Conservation (phyloP, 192 early-diverging fungal genomes). For the Backusella luteola region DNA sequence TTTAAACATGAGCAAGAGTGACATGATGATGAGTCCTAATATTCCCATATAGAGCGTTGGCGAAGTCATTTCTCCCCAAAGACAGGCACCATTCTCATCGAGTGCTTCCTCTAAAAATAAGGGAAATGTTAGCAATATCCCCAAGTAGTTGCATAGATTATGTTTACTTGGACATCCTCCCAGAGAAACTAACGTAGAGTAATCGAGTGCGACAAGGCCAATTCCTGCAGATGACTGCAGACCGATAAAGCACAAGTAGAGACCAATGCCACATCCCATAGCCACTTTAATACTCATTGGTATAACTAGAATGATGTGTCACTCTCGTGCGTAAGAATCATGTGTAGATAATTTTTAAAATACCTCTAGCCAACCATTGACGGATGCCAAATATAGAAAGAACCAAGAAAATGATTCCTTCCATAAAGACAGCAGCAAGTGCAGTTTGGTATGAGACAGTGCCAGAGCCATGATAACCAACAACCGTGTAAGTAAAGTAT, state of each 20-base stretch:
- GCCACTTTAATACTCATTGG: slow-evolving; percentile 71
- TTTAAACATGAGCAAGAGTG: slow-evolving; percentile 55
- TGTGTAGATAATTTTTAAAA: no score
- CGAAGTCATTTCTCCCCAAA: slow-evolving; percentile 59
- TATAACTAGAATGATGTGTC: slow-evolving; percentile 38
- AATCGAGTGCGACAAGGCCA: slow-evolving; percentile 61
- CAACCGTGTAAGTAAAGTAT: slow-evolving; percentile 82
- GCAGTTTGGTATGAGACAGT: slow-evolving; percentile 64
- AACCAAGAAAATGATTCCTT: slow-evolving; percentile 75
- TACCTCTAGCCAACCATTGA: slow-evolving; percentile 66
- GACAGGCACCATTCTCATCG: slow-evolving; percentile 56
- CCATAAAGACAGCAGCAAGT: slow-evolving; percentile 75
- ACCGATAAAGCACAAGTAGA: slow-evolving; percentile 78
- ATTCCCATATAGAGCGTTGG: slow-evolving; percentile 45
- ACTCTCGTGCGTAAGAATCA: no score
- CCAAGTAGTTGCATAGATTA: no score
- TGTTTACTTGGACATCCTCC: slow-evolving; percentile 53
- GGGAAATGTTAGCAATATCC: neutral
- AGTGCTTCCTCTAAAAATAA: slow-evolving; percentile 37
- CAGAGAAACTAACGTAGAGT: slow-evolving; percentile 66
- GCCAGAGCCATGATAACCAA: slow-evolving; percentile 70
- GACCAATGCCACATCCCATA: slow-evolving; percentile 71
- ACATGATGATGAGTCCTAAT: slow-evolving; percentile 67
- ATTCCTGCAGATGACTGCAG: slow-evolving; percentile 79
- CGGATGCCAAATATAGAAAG: slow-evolving; percentile 74